phyloP scores from a whole-genome alignment of 768 basidiomycete genomes.

The Amanita polypyramis region DNA sequence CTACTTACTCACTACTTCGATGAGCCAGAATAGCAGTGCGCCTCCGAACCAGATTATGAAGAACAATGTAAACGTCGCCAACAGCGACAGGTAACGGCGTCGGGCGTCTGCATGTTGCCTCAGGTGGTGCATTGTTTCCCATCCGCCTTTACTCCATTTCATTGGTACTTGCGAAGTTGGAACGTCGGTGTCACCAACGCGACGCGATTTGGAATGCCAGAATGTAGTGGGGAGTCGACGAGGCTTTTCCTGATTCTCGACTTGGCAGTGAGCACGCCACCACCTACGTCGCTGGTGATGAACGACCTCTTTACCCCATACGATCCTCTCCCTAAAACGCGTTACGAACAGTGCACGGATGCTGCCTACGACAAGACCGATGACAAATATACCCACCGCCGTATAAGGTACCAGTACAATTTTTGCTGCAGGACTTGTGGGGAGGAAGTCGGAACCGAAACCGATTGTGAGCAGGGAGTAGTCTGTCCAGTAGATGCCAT shows the following conservation, averaged over 20 bases:
- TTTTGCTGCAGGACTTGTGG: constrained; percentile 15
- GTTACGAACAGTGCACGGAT: constrained; percentile 29
- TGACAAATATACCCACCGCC: constrained; percentile 25
- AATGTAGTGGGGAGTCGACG: no score
- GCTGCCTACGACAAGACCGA: constrained; percentile 28
- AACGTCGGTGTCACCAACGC: constrained; percentile 10
- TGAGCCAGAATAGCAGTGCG: constrained; percentile 25
- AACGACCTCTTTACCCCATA: constrained; percentile 17
- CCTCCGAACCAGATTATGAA: constrained; percentile 25
- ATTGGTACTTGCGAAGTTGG: constrained; percentile 12
- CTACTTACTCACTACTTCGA: constrained; percentile 18
- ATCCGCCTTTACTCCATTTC: constrained; percentile 24
- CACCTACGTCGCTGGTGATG: constrained; percentile 22
- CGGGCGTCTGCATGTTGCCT: constrained; percentile 15
- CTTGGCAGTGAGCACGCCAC: constrained; percentile 10
- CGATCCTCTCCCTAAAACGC: constrained; percentile 23
- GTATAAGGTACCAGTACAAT: constrained; percentile 28
- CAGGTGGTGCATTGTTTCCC: constrained; percentile 27
- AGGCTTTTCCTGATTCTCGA: constrained; percentile 1
- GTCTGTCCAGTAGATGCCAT: constrained; percentile 32
- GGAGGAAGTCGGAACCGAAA: constrained; percentile 28
- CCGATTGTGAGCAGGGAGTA: constrained; percentile 33
- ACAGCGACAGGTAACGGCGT: constrained; percentile 20
- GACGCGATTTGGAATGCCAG: background rate
- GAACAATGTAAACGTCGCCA: constrained; percentile 18